Conservation (phyloP, 2,329 filamentous ascomycete genomes). For the Diaporthe ampelina region DNA sequence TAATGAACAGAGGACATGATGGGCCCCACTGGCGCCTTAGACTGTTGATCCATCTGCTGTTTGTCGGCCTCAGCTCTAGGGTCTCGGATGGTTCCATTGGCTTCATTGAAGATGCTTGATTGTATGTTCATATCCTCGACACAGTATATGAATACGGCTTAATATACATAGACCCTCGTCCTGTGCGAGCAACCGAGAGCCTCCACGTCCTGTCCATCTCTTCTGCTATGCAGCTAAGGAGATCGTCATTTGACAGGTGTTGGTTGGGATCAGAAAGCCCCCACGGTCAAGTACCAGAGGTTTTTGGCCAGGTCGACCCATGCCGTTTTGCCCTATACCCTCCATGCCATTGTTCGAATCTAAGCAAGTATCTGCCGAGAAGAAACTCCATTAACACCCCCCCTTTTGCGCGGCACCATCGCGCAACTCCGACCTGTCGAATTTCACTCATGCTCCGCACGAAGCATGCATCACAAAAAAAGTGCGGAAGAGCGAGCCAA, state of each 20-base stretch:
- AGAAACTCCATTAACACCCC: constrained; percentile 33
- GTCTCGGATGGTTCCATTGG: background rate
- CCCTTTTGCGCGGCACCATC: constrained; percentile 4
- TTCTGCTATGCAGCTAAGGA: background rate
- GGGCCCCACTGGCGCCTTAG: background rate
- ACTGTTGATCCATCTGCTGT: too few relatives aligned
- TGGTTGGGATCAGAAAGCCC: background rate
- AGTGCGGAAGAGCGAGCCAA: constrained; percentile 2
- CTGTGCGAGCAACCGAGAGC: constrained; percentile 19
- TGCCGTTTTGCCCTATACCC: background rate
- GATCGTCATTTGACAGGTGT: background rate
- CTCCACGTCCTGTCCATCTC: background rate
- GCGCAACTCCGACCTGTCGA: constrained; percentile 3
- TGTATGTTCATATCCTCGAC: constrained; percentile 38
- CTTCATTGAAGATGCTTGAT: constrained; percentile 17
- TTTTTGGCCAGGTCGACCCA: background rate
- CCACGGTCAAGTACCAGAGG: background rate
- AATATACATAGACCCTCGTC: constrained; percentile 34
- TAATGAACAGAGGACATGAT: too few relatives aligned
- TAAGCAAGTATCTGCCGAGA: constrained; percentile 25
- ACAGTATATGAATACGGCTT: constrained; percentile 38
- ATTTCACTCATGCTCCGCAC: constrained; percentile 22
- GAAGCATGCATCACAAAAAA: constrained; percentile 19
- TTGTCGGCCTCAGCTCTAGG: background rate
- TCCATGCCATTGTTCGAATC: constrained; percentile 24